Evolutionary conservation across 139 green algal genomes (phyloP), one percentile per base, ranked within the genome.

Genomic region (Ulvella scutata): DNA sequence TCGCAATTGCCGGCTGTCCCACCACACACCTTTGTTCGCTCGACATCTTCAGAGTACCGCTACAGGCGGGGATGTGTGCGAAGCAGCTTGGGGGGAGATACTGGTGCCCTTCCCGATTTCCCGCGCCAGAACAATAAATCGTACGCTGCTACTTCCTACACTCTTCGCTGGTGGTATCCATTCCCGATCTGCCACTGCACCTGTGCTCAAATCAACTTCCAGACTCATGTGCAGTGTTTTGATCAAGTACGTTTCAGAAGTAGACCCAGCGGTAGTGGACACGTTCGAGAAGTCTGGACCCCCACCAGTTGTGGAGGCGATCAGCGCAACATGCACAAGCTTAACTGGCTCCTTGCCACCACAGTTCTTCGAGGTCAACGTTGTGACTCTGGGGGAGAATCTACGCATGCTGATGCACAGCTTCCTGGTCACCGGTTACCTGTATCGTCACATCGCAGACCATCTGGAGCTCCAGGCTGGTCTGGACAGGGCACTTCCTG

Each of bases 341-440:
- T 85, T 95, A 60, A 77, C 96, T 3, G 92, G 92, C 17, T 87
- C 81, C 0, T 84, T 97, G 62, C 92, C 92, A 3, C 85, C 87
- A 13, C 76, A 92, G 72, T 93, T 90, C 72, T 97, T 97, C 75
- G 72, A 85, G 17, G 88, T 97, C 37, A 90, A 81, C 3, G 85
- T 96, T 37, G 82, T 72, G 36, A 86, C 89, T 2, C 79, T 88
- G n/a, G 88, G 83, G 0, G 91, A 97, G 34, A 91, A 90, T 75
- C 78, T 97, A 37, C 87, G 91, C 26, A 86, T 95, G 78, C 86
- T 97, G 1, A 93, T 97, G 85, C 90, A 87, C 75, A 91, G 75
- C 37, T 84, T 95, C 31, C 82, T 96, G 37, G 92, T 91, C 81
- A 94, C 90, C 0, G 92, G 92, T 4, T 92, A 92, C 83, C 82